Evolutionary conservation across 2,329 filamentous ascomycete species (phyloP).

Genomic region (Calonectria multiphialidica): DNA sequence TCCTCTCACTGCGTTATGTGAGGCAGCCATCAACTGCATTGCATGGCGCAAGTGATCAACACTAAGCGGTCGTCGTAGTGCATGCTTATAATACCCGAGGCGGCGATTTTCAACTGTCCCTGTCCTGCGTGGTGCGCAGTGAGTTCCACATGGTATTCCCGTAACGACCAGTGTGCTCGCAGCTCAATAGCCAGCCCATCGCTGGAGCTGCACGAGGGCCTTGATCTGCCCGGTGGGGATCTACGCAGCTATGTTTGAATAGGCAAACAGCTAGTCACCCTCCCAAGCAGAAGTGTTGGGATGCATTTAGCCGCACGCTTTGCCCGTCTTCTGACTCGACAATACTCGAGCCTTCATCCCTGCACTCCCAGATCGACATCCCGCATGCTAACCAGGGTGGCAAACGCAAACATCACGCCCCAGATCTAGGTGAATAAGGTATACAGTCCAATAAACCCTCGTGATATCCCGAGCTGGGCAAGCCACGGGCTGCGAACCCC

Average conservation of each 20-base stretch:
- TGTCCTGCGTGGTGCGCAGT: background rate
- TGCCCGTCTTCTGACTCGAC: conserved; percentile 8
- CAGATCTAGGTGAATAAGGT: conserved; percentile 13
- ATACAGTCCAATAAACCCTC: conserved; percentile 23
- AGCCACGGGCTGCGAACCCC: conserved; percentile 18
- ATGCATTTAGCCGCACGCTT: conserved; percentile 15
- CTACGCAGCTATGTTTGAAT: background rate
- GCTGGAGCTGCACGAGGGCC: background rate
- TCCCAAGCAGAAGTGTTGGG: background rate
- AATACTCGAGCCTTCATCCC: conserved; percentile 13
- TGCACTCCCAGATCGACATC: conserved; percentile 23
- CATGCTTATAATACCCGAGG: background rate
- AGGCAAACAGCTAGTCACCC: conserved; percentile 5
- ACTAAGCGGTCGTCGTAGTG: conserved; percentile 1
- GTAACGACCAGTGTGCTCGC: background rate
- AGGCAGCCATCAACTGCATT: conserved; percentile 9
- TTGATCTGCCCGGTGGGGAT: background rate
- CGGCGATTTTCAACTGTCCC: background rate
- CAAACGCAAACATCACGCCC: conserved; percentile 20
- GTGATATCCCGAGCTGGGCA: conserved; percentile 7
- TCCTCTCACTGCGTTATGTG: conserved; percentile 2
- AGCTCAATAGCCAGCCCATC: background rate
- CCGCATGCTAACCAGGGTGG: conserved; percentile 21
- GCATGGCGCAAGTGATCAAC: conserved; percentile 6
- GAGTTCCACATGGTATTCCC: background rate